Evolutionary conservation across 768 basidiomycete species (phyloP).

Genomic region (Termitomyces sp.): DNA sequence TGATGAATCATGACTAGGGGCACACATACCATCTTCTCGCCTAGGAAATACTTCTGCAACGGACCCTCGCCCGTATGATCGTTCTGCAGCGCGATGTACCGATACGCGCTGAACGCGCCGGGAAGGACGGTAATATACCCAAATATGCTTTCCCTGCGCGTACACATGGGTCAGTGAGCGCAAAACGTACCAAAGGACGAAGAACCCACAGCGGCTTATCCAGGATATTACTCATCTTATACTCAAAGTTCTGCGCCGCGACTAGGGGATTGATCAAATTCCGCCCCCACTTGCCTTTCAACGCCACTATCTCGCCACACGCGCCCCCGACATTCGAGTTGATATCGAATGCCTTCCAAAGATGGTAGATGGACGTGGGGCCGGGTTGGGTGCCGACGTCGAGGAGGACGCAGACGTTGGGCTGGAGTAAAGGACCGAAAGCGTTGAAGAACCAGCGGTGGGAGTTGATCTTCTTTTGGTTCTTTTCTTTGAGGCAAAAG

Average conservation of each 20-base stretch:
- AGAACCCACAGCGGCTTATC: slow-evolving; percentile 81
- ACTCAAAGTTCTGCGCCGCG: slow-evolving; percentile 91
- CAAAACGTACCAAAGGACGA: too few relatives aligned
- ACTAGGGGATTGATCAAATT: slow-evolving; percentile 83
- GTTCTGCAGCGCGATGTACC: slow-evolving; percentile 89
- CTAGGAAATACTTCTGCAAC: slow-evolving; percentile 93
- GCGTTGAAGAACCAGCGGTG: slow-evolving; percentile 96
- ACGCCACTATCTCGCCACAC: slow-evolving; percentile 92
- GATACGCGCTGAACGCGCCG: slow-evolving; percentile 88
- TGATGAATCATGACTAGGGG: too few relatives aligned
- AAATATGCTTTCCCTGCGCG: slow-evolving; percentile 66
- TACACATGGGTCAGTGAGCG: neutral
- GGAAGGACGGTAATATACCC: slow-evolving; percentile 95
- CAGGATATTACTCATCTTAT: slow-evolving; percentile 91
- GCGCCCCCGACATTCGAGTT: slow-evolving; percentile 89
- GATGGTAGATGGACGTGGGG: slow-evolving; percentile 82
- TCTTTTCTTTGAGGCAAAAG: slow-evolving; percentile 89
- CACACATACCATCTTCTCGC: slow-evolving; percentile 64
- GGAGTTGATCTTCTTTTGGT: slow-evolving; percentile 95
- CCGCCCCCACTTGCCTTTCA: slow-evolving; percentile 79
- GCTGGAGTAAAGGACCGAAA: slow-evolving; percentile 74
- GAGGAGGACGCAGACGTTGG: slow-evolving; percentile 89
- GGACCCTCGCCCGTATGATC: slow-evolving; percentile 81
- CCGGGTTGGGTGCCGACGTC: slow-evolving; percentile 84
- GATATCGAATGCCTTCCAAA: slow-evolving; percentile 94